Evolutionary conservation across 257 asterid species (phyloP).

Genomic region (Schizonepeta tenuifolia): DNA sequence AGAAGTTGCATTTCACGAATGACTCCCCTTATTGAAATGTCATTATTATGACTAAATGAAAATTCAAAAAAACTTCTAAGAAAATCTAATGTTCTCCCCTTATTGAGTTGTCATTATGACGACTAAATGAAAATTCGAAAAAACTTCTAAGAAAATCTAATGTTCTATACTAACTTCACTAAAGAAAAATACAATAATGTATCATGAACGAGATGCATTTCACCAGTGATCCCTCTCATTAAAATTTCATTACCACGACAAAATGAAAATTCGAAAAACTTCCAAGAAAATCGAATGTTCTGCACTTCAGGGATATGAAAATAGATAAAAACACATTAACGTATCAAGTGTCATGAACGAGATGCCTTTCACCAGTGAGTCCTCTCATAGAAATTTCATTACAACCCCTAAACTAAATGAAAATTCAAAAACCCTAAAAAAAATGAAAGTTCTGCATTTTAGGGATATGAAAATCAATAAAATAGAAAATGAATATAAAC

Average conservation of each 20-base stretch:
- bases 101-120: too few relatives aligned
- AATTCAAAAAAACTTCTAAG: not conserved
- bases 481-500: constrained; percentile 10
- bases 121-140: too few relatives aligned
- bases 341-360: not conserved
- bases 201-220: not conserved
- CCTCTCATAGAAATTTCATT: not conserved
- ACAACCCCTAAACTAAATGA: not conserved
- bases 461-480: not conserved
- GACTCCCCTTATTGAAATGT: not conserved
- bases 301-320: not conserved
- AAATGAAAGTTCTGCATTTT: not conserved
- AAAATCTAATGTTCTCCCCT: not conserved
- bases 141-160: too few relatives aligned
- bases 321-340: not conserved
- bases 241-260: not conserved
- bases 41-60: not conserved
- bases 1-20: not conserved
- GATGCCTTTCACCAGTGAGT: constrained; percentile 5
- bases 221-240: not conserved
- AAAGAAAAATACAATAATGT: not conserved
- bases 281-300: not conserved
- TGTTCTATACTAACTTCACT: too few relatives aligned
- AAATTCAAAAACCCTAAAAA: not conserved
- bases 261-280: not conserved